Evolutionary conservation across 169 alveolate genomes (phyloP), one percentile per base, ranked within the genome.

Genomic region (Plasmodium sp.): DNA sequence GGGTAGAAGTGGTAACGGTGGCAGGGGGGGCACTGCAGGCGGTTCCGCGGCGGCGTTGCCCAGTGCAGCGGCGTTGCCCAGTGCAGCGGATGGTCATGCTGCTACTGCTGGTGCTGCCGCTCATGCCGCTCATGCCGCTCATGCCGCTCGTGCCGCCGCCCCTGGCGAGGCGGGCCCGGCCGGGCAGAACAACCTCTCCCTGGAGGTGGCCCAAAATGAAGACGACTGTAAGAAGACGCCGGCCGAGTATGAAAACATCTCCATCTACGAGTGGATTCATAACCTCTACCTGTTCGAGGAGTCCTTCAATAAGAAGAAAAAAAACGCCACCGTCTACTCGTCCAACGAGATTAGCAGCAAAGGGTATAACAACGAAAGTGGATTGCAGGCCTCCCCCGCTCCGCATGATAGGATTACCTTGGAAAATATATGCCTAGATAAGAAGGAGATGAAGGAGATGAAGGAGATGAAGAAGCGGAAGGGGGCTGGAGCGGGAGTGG

Each of bases 181-280:
- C 39, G 31, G 34, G 4, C 51, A 85, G 12, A 73, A 84, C 39
- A 36, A 73, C 3, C 16, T 85, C 27, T 48, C 86, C 1, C 80
- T 85, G 2, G 86, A 85, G 1, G 5, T 79, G 77, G 16, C 39
- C 33, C 51, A 12, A 67, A 90, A 58, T 41, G 92, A 84, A 10
- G 83, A 62, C 5, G 83, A 84, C n/a, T 72, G 22, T 16, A 72
- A 12, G 22, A 84, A n/a, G 27, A 67, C 83, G 4, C 48, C 82
- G 0, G 45, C 33, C 34, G 94, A 90, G 31, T 90, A 90, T 79
- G 94, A 90, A 80, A 90, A 62, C 33, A 56, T 90, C 31, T 90
- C 94, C 2, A 90, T 90, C 14, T 90, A 90, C 14, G 91, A 90
- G 67, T 90, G 94, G 94, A 90, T 90, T 16, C 94, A 90, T 22